These are phyloP conservation scores for Sugiyamaella marilandica DNA, from an alignment of 805 yeast genomes.

Conservation along the genomic window DNA sequence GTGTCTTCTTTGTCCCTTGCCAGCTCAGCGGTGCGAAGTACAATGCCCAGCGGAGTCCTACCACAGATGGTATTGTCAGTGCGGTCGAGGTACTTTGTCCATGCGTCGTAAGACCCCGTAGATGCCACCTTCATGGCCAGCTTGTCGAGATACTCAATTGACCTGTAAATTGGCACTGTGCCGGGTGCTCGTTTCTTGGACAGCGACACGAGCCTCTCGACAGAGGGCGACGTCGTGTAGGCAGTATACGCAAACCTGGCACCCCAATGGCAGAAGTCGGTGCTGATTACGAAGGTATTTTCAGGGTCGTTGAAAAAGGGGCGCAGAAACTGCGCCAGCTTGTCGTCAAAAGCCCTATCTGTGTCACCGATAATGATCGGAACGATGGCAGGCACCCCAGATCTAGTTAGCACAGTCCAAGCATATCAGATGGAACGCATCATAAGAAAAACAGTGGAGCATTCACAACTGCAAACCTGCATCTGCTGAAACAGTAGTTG, in stretches of 20 bases:
- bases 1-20: neutral
- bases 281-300: conserved; percentile 71
- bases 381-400: conserved; percentile 40
- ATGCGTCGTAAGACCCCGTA: conserved; percentile 49
- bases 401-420: no score
- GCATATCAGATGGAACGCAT: no score
- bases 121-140: conserved; percentile 61
- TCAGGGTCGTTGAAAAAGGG: conserved; percentile 51
- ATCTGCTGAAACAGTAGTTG: no score
- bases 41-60: conserved; percentile 67
- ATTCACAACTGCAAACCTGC: no score
- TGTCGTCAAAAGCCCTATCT: conserved; percentile 40
- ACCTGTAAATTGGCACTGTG: conserved; percentile 53
- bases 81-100: conserved; percentile 59
- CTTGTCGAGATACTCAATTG: conserved; percentile 70
- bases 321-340: conserved; percentile 45
- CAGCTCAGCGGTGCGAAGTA: conserved; percentile 51
- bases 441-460: no score
- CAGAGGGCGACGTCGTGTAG: conserved; percentile 35
- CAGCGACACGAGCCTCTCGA: conserved; percentile 23
- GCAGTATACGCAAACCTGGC: conserved; percentile 54
- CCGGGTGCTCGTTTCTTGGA: conserved; percentile 17
- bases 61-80: conserved; percentile 96
- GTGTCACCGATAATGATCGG: conserved; percentile 78
- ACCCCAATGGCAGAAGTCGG: conserved; percentile 98